Conservation (phyloP, 2,329 filamentous ascomycete genomes). For the Xylariaceae sp. region DNA sequence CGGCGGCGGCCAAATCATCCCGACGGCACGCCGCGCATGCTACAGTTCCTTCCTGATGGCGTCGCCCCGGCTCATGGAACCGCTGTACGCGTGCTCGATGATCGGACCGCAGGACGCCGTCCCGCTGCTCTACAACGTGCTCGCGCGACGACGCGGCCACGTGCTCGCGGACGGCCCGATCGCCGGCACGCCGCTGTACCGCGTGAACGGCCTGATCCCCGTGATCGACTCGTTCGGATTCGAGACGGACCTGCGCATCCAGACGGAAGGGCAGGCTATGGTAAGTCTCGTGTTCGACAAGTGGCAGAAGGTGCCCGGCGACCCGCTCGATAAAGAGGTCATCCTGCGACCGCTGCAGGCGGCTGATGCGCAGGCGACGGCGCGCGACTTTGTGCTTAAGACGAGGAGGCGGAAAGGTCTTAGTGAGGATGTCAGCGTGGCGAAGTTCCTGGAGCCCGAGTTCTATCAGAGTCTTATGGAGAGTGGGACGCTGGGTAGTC, state of each 20-base stretch:
- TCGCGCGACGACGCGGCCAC: constrained; percentile 82
- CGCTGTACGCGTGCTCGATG: constrained; percentile 87
- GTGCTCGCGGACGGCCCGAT: constrained; percentile 92
- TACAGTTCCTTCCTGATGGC: constrained; percentile 98
- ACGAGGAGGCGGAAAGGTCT: constrained; percentile 88
- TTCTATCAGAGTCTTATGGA: constrained; percentile 84
- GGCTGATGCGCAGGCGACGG: constrained; percentile 80
- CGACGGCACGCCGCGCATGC: constrained; percentile 84
- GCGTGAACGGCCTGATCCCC: constrained; percentile 82
- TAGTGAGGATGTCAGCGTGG: constrained; percentile 90
- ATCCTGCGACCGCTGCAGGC: constrained; percentile 80
- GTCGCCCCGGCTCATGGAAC: constrained; percentile 92
- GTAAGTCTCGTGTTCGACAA: constrained; percentile 90
- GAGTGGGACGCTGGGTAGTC: constrained; percentile 70
- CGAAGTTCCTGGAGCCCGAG: constrained; percentile 94
- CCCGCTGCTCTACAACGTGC: constrained; percentile 82
- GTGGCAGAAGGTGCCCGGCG: constrained; percentile 93
- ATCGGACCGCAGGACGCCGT: constrained; percentile 87
- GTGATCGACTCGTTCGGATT: constrained; percentile 98
- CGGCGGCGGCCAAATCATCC: constrained; percentile 95
- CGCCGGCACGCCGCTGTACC: constrained; percentile 88
- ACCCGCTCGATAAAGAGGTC: constrained; percentile 85
- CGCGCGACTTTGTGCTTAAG: constrained; percentile 94
- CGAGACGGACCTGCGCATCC: constrained; percentile 93
- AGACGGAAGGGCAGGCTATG: constrained; percentile 88